Conservation (phyloP, 768 basidiomycete genomes). For the Rhizopogon vulgaris region DNA sequence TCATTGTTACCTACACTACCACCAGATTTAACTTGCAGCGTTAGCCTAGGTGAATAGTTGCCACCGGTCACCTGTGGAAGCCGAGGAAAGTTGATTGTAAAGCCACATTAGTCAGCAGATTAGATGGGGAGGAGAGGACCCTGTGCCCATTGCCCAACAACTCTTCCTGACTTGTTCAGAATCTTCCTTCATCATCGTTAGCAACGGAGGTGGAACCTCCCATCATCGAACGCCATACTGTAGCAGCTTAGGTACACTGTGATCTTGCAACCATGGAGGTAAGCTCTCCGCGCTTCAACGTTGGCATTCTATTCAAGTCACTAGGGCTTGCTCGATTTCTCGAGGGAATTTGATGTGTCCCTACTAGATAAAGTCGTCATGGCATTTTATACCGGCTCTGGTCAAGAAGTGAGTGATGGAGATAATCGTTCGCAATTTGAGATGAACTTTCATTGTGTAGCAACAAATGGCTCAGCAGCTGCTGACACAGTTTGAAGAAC, state of each 20-base stretch:
- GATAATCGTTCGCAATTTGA: conserved; percentile 1
- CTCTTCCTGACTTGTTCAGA: conserved; percentile 10
- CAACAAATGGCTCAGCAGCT: conserved; percentile 94
- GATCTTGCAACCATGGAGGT: conserved; percentile 32
- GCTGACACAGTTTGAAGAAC: conserved; percentile 93
- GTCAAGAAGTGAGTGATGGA: conserved; percentile 58
- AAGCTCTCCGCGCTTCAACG: conserved; percentile 8
- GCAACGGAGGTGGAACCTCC: conserved; percentile 7
- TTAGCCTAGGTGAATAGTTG: neutral
- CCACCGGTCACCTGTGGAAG: neutral
- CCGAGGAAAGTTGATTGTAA: conserved; percentile 5
- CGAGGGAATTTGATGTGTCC: conserved; percentile 85
- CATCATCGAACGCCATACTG: conserved; percentile 5
- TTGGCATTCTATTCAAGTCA: conserved; percentile 7
- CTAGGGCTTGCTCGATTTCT: conserved; percentile 89
- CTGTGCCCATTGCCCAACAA: conserved; percentile 26
- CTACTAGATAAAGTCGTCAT: conserved; percentile 92
- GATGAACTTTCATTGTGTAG: conserved; percentile 34
- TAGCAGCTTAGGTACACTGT: neutral
- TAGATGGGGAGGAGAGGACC: conserved; percentile 22
- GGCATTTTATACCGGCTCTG: conserved; percentile 82
- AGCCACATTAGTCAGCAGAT: conserved; percentile 28
- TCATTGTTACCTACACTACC: neutral
- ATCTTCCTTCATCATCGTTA: conserved; percentile 7
- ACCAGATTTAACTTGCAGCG: neutral